These are phyloP conservation scores for Vachellia pachyceras DNA, from an alignment of 306 rosid species.

Conservation along the genomic window DNA sequence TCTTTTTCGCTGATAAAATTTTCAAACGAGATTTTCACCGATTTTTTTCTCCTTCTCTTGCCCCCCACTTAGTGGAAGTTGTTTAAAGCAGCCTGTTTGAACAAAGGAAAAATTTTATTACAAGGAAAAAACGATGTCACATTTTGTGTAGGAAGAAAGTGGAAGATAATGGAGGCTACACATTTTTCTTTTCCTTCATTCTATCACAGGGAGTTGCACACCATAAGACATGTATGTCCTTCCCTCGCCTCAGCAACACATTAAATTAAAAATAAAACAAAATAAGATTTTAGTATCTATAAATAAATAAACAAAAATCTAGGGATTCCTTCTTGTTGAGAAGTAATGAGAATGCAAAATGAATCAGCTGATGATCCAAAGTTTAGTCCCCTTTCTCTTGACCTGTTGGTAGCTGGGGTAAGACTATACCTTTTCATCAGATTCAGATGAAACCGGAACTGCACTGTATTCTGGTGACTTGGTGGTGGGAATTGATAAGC, in stretches of 20 bases:
- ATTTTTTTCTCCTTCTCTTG: too few relatives aligned
- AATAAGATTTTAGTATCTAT: conserved; percentile 39
- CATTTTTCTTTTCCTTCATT: neutral
- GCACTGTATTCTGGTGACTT: conserved; percentile 60
- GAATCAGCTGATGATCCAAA: conserved; percentile 47
- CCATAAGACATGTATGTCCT: neutral
- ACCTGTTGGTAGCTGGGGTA: conserved; percentile 27
- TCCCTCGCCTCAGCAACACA: conserved; percentile 28
- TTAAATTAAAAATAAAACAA: conserved; percentile 7
- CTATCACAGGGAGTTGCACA: conserved; percentile 19
- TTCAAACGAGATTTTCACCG: too few relatives aligned
- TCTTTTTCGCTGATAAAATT: too few relatives aligned
- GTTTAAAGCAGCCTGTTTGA: conserved; percentile 3
- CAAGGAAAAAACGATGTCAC: conserved; percentile 33
- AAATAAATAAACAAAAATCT: conserved; percentile 35
- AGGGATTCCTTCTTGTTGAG: conserved; percentile 44
- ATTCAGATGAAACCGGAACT: conserved; percentile 58
- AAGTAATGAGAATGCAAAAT: conserved; percentile 51
- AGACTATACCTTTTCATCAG: conserved; percentile 68
- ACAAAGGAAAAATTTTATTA: conserved; percentile 5
- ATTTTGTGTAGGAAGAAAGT: conserved; percentile 34
- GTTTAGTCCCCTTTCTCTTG: conserved; percentile 19
- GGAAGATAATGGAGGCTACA: conserved; percentile 36
- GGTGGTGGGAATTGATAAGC: conserved; percentile 51
- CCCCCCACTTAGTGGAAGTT: neutral